Base-by-base conservation (phyloP, 1,139 yeast genomes). In the Yamadazyma aaseri region DNA sequence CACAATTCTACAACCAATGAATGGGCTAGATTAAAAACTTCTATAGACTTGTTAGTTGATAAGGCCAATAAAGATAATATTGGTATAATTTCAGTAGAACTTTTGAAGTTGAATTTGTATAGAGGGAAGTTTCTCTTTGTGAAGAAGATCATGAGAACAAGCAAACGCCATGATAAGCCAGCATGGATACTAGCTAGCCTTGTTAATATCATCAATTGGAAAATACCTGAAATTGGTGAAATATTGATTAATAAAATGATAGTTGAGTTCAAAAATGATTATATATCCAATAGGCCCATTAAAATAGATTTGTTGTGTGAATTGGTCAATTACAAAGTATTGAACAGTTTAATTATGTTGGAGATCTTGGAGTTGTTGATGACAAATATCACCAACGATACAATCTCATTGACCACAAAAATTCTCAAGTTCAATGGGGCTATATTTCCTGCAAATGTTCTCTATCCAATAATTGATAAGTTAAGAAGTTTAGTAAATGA, bases 201-300 rank as follows among this genome's bases (percentile, higher is more conserved):
- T 27, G 68, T 75, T 0, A 71, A 81, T 5, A 67, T 83, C 1
- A 40, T 87, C 13, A 84, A 86, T 55, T 71, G 83, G 6, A 79
- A 82, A 47, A 53, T 86, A 5, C 94, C 95, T 0, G 74, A 74
- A 27, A 60, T 87, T 16, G 96, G 96, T 2, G 73, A 72, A 38
- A 53, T 83, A 4, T 44, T 86, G 23, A 55, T 71, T 0, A 55
- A 68, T 6, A 63, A 95, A 42, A 58, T 82, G 20, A 60, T 84
- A 1, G 50, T 81, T 3, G 80, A 72, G 39, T 85, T 86, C 55
- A 69, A 83, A 31, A 68, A 72, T 44, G 70, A 73, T 3, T 83
- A 67, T 52, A 61, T 69, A 41, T 54, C 65, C 15, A 71, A 76
- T 45, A 73, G 44, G 51, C 0, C 50, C 53, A 3, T 76, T 81